These are phyloP conservation scores for Effrenium voratum DNA, from an alignment of 73 alveolate species.

Conservation along the genomic window DNA sequence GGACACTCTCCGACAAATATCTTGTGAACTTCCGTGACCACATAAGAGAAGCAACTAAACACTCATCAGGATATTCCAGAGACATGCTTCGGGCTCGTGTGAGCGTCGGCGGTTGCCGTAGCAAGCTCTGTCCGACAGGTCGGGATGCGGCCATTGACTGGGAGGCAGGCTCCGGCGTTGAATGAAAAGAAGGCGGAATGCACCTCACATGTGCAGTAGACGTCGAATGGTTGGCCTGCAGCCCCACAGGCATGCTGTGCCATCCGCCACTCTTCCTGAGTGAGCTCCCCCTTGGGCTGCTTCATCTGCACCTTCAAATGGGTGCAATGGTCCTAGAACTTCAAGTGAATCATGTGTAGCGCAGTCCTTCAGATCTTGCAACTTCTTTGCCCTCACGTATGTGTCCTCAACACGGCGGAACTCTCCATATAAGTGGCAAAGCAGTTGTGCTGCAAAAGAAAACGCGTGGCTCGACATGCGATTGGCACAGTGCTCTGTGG, in stretches of 20 bases:
- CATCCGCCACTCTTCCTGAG: conserved; percentile 81
- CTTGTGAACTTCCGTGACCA: no score
- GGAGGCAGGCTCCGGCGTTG: conserved; percentile 58
- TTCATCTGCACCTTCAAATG: conserved; percentile 66
- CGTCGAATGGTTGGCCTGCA: background rate
- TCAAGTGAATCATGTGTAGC: background rate
- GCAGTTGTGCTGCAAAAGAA: no score
- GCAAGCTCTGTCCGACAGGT: no score
- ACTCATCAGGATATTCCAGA: no score
- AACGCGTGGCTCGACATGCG: no score
- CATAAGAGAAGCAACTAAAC: no score
- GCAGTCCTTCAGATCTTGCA: conserved; percentile 64
- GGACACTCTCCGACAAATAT: no score
- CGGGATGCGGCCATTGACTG: background rate
- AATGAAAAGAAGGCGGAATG: conserved; percentile 88
- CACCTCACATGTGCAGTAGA: conserved; percentile 15
- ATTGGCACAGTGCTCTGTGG: no score
- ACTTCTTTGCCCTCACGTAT: conserved; percentile 67
- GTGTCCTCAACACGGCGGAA: conserved; percentile 30
- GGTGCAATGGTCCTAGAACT: background rate
- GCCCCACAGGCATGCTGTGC: conserved; percentile 5
- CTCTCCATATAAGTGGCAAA: no score
- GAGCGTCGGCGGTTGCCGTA: no score
- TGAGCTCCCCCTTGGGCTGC: conserved; percentile 94
- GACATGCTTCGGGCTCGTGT: no score